A percentile compares a stretch with the other conserved stretches of the same genome.
These are phyloP conservation scores for Ploettnerulaceae sp. DNA, from an alignment of 2,329 filamentous ascomycete species.

Conservation along the genomic window DNA sequence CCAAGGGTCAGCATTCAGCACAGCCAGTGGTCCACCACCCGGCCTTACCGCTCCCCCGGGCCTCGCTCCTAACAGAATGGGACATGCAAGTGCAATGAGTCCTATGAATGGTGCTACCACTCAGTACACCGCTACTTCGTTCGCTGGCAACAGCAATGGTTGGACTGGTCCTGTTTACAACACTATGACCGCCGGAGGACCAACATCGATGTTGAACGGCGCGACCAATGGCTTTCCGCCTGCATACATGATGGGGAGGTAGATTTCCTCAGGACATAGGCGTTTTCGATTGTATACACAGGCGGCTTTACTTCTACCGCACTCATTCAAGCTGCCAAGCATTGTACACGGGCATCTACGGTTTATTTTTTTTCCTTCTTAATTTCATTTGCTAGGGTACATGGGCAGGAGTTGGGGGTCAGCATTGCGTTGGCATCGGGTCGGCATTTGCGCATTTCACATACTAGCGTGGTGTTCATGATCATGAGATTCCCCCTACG, in stretches of 20 bases:
- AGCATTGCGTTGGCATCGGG: conserved; percentile 29
- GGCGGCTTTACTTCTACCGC: conserved; percentile 18
- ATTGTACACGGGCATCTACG: conserved; percentile 16
- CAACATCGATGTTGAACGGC: conserved; percentile 29
- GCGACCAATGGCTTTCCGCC: conserved; percentile 32
- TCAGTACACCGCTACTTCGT: conserved; percentile 27
- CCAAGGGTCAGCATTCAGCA: conserved; percentile 29
- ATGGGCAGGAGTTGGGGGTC: conserved; percentile 25
- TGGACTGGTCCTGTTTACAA: conserved; percentile 29
- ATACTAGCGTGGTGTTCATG: conserved; percentile 33
- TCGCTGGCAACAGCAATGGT: conserved; percentile 25
- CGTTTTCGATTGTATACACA: conserved; percentile 17
- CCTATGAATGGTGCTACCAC: conserved; percentile 21
- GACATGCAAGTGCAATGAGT: conserved; percentile 26
- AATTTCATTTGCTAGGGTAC: conserved; percentile 21
- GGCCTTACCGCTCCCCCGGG: conserved; percentile 74
- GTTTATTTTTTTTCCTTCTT: conserved; percentile 16
- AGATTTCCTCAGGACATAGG: conserved; percentile 22
- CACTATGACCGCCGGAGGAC: conserved; percentile 31
- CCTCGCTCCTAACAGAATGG: conserved; percentile 41
- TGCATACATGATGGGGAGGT: conserved; percentile 36
- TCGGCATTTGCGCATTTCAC: conserved; percentile 28
- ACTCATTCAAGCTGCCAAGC: conserved; percentile 16
- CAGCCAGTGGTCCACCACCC: conserved; percentile 66
- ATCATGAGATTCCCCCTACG: conserved; percentile 34